Percentiles rank a stretch among this genome's conserved stretches.
phyloP scores from a whole-genome alignment of 208 protist species.

The Leishmania amazonensis region DNA sequence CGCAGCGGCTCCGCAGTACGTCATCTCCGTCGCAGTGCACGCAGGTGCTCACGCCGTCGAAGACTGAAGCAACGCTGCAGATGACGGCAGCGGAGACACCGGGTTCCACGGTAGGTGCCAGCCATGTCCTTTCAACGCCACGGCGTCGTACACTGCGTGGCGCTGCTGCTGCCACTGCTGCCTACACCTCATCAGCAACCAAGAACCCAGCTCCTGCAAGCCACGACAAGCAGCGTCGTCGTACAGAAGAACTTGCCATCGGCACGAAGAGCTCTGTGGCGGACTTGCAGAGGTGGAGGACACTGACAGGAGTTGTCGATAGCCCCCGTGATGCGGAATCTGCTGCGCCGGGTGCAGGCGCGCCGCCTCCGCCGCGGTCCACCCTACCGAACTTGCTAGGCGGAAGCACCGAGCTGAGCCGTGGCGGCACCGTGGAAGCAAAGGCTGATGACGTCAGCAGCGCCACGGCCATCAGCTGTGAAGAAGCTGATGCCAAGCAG shows the following conservation, averaged over 20 bases:
- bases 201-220: background rate
- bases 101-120: background rate
- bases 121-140: slow-evolving; percentile 8
- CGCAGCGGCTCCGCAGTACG: background rate
- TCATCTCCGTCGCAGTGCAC: background rate
- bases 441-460: background rate
- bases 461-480: background rate
- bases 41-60: background rate
- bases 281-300: background rate
- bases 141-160: slow-evolving; percentile 23
- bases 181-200: background rate
- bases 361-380: background rate
- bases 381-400: slow-evolving; percentile 2
- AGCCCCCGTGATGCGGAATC: background rate
- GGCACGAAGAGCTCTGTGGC: background rate
- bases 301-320: background rate
- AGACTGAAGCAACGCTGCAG: background rate
- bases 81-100: background rate
- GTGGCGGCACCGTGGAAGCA: background rate
- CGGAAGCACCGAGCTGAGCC: slow-evolving; percentile 11
- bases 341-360: background rate
- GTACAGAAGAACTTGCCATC: background rate
- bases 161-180: slow-evolving; percentile 4
- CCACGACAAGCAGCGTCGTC: background rate
- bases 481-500: background rate